Evolutionary conservation across 257 asterid species (phyloP).

Genomic region (Solanum sitiens): DNA sequence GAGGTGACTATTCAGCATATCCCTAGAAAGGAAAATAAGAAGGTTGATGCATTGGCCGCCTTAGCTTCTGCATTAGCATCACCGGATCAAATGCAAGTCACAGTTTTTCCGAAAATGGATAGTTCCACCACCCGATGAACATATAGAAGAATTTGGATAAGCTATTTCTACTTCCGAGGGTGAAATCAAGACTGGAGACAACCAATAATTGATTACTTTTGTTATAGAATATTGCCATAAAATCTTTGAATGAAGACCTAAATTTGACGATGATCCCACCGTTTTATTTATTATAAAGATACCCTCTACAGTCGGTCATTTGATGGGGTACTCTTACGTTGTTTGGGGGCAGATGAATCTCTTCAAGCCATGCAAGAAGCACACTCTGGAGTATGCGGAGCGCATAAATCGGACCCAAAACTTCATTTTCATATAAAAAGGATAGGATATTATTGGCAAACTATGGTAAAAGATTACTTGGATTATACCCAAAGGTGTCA

Average conservation of each 20-base stretch:
- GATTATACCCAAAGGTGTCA: not conserved
- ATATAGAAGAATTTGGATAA: not conserved
- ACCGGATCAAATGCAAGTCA: not conserved
- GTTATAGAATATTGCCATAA: no score
- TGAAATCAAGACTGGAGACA: not conserved
- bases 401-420: no score
- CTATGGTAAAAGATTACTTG: no score
- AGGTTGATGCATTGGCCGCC: fast-evolving
- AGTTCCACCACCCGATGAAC: not conserved
- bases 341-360: not conserved
- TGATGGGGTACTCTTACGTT: not conserved
- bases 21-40: not conserved
- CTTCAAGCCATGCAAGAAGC: not conserved
- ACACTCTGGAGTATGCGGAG: not conserved
- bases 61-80: not conserved
- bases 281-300: not conserved
- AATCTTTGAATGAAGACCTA: fast-evolving
- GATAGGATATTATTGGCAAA: not conserved
- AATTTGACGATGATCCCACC: fast-evolving
- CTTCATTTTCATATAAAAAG: not conserved
- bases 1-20: not conserved
- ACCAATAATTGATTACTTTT: not conserved
- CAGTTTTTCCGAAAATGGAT: not conserved
- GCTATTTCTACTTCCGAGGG: not conserved
- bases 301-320: no score